A percentile compares a stretch with the other conserved stretches of the same genome.
Conservation (phyloP, 345 rosid species). For the Moricandia moricandioides region DNA sequence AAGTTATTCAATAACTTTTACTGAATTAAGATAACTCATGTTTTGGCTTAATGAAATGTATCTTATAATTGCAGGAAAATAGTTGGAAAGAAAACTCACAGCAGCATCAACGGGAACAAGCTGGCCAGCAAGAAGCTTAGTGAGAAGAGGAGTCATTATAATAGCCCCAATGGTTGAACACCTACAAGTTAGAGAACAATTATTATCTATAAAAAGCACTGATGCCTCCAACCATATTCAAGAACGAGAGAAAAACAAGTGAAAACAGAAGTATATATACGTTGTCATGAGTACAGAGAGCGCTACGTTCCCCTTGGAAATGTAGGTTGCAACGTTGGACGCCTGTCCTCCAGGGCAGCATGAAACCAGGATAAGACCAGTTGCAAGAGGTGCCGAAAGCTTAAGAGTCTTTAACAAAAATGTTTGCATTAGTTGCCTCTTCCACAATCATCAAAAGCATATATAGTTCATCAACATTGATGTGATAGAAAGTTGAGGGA, state of each 20-base stretch:
- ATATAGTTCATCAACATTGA: too few relatives aligned
- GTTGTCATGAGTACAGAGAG: slow-evolving; percentile 99
- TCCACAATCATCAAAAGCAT: slow-evolving; percentile 16
- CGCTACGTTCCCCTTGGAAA: slow-evolving; percentile 94
- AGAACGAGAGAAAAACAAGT: slow-evolving; percentile 16
- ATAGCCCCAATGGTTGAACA: slow-evolving; percentile 98
- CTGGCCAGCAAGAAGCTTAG: slow-evolving; percentile 98
- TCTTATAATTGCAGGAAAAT: background rate
- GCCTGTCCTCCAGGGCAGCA: slow-evolving; percentile 99
- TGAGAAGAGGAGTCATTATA: slow-evolving; percentile 95
- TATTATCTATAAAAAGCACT: background rate
- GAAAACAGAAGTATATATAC: slow-evolving; percentile 47
- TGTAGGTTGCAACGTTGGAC: slow-evolving; percentile 92
- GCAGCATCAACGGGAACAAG: slow-evolving; percentile 98
- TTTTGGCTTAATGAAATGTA: background rate
- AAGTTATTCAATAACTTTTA: slow-evolving; percentile 1
- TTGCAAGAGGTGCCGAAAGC: slow-evolving; percentile 94
- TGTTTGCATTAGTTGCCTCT: background rate
- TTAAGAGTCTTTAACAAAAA: slow-evolving; percentile 54
- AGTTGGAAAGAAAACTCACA: slow-evolving; percentile 45
- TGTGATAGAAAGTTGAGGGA: background rate
- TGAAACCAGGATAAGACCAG: slow-evolving; percentile 92
- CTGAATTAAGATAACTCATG: background rate
- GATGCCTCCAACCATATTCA: background rate
- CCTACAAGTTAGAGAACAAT: slow-evolving; percentile 40